Conservation (phyloP, 306 rosid species). For the Dalbergia cultrata region DNA sequence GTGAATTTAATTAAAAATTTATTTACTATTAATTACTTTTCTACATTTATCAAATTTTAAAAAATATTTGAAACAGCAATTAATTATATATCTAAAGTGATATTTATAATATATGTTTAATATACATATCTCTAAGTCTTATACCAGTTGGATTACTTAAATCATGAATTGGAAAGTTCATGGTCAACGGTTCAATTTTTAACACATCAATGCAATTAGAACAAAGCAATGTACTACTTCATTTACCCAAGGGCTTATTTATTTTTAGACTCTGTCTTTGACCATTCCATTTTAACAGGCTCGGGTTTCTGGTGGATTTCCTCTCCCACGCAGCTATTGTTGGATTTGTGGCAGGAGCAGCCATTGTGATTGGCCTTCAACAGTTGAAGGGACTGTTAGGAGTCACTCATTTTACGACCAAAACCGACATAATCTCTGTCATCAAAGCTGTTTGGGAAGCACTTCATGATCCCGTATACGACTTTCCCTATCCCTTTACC, state of each 20-base stretch:
- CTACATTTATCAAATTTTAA: no score
- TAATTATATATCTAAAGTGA: no score
- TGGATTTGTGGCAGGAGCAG: constrained; percentile 84
- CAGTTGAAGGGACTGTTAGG: constrained; percentile 82
- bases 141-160: no score
- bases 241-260: not conserved
- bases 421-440: constrained; percentile 76
- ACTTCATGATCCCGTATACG: constrained; percentile 58
- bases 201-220: no score
- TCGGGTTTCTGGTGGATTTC: constrained; percentile 81
- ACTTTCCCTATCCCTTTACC: constrained; percentile 9
- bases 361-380: constrained; percentile 82
- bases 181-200: no score
- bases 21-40: no score
- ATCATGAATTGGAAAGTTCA: no score
- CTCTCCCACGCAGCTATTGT: constrained; percentile 78
- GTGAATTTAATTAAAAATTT: no score
- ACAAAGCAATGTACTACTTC: not conserved
- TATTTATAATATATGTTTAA: no score
- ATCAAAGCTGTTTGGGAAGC: constrained; percentile 60
- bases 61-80: no score
- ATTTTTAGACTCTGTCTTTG: not conserved
- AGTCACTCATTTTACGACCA: constrained; percentile 66
- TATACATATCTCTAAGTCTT: no score
- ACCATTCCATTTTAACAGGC: constrained; percentile 44